These are phyloP conservation scores for Pyrenophora teres DNA, from an alignment of 2,329 filamentous ascomycete species.

Conservation along the genomic window DNA sequence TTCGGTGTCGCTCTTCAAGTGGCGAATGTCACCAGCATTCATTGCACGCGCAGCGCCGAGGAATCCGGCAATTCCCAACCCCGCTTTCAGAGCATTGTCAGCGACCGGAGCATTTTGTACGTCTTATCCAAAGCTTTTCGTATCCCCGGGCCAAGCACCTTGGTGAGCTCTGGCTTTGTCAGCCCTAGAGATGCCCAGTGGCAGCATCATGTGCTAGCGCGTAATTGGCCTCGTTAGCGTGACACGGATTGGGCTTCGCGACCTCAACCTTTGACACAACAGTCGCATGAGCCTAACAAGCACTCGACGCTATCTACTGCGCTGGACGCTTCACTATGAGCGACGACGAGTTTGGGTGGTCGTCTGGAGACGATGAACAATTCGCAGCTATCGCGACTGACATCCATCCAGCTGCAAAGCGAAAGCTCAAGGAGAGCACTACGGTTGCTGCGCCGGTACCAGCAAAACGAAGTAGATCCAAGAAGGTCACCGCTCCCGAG, in stretches of 20 bases:
- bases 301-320: not conserved
- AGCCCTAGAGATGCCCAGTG: too few relatives aligned
- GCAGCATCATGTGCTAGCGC: constrained; percentile 4
- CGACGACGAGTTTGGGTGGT: constrained; percentile 16
- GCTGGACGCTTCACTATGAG: constrained; percentile 6
- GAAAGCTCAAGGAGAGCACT: constrained; percentile 1
- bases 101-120: too few relatives aligned
- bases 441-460: not conserved
- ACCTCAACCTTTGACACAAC: not conserved
- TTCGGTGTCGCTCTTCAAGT: not conserved
- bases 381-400: constrained; percentile 5
- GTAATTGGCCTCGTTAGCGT: not conserved
- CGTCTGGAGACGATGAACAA: constrained; percentile 14
- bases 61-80: too few relatives aligned
- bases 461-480: constrained; percentile 6
- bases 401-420: constrained; percentile 8
- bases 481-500: not conserved
- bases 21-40: too few relatives aligned
- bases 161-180: too few relatives aligned
- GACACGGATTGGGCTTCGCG: not conserved
- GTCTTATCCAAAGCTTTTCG: not conserved
- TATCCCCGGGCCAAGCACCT: not conserved
- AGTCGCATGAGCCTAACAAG: too few relatives aligned
- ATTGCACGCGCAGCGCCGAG: too few relatives aligned
- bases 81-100: not conserved